Conservation (phyloP, 1,284 basidiomycete genomes). For the Leccinum fuscescens region DNA sequence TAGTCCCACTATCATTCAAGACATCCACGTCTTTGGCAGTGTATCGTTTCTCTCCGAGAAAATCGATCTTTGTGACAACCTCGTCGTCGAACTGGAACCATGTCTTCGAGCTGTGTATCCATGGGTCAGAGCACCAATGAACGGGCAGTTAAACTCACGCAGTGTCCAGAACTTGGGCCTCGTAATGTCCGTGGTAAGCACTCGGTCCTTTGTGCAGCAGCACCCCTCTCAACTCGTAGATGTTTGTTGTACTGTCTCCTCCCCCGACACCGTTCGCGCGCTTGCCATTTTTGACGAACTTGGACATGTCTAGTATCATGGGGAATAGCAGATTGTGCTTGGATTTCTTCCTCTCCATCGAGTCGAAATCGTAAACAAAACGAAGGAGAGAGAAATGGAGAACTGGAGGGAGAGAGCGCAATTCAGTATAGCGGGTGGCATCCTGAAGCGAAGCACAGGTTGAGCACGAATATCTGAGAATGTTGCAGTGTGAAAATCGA, state of each 20-base stretch:
- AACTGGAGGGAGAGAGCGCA: constrained; percentile 74
- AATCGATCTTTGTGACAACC: constrained; percentile 58
- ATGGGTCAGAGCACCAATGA: constrained; percentile 9
- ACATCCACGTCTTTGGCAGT: constrained; percentile 31
- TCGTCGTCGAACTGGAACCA: constrained; percentile 95
- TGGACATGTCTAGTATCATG: constrained; percentile 67
- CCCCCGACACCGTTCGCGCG: constrained; percentile 11
- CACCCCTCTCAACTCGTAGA: constrained; percentile 81
- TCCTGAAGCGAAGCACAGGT: constrained; percentile 68
- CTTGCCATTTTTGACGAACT: constrained; percentile 45
- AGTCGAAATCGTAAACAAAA: constrained; percentile 80
- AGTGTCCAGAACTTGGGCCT: constrained; percentile 81
- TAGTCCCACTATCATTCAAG: constrained; percentile 19
- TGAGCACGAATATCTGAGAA: constrained; percentile 72
- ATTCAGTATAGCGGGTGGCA: constrained; percentile 72
- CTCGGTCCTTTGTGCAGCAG: constrained; percentile 82
- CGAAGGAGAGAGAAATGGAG: constrained; percentile 88
- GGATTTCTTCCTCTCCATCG: constrained; percentile 79
- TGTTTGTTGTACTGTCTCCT: constrained; percentile 22
- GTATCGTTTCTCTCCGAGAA: constrained; percentile 46
- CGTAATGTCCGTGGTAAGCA: constrained; percentile 92
- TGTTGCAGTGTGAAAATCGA: not conserved
- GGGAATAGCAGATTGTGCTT: constrained; percentile 79
- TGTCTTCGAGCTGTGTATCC: constrained; percentile 50
- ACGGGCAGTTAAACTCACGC: constrained; percentile 45